These are phyloP conservation scores for Knoxdaviesia proteae DNA, from an alignment of 2,329 filamentous ascomycete genomes.

Conservation along the genomic window DNA sequence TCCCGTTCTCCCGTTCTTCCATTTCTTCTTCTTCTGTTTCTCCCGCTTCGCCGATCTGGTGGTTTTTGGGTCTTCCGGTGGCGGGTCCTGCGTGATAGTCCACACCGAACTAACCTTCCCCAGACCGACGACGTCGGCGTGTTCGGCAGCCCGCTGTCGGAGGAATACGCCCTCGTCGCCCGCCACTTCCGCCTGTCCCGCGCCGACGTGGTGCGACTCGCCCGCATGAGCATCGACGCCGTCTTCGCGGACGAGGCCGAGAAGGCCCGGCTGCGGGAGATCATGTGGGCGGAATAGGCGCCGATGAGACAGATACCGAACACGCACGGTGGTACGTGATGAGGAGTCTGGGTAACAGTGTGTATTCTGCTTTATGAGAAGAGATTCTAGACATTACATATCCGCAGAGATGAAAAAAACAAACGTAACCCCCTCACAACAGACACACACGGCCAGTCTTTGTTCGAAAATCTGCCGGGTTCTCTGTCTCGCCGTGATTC, in stretches of 20 bases:
- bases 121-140: conserved; percentile 72
- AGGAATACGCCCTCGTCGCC: conserved; percentile 56
- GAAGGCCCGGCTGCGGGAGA: conserved; percentile 28
- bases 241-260: conserved; percentile 48
- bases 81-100: neutral
- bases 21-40: neutral
- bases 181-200: conserved; percentile 41
- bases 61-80: neutral
- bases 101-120: neutral
- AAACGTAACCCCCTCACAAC: neutral
- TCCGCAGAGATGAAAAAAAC: neutral
- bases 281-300: conserved; percentile 21
- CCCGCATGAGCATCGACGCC: conserved; percentile 36
- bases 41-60: neutral
- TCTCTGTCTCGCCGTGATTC: too few species aligned
- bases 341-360: too few species aligned
- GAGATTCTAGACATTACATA: too few species aligned
- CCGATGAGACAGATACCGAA: neutral
- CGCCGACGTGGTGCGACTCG: conserved; percentile 28
- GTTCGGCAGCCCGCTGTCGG: conserved; percentile 54
- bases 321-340: too few species aligned
- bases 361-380: too few species aligned
- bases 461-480: too few species aligned
- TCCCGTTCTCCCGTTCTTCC: neutral
- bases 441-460: too few species aligned